phyloP scores from a whole-genome alignment of 2,329 filamentous ascomycete species.

The Trichoderma sp. region DNA sequence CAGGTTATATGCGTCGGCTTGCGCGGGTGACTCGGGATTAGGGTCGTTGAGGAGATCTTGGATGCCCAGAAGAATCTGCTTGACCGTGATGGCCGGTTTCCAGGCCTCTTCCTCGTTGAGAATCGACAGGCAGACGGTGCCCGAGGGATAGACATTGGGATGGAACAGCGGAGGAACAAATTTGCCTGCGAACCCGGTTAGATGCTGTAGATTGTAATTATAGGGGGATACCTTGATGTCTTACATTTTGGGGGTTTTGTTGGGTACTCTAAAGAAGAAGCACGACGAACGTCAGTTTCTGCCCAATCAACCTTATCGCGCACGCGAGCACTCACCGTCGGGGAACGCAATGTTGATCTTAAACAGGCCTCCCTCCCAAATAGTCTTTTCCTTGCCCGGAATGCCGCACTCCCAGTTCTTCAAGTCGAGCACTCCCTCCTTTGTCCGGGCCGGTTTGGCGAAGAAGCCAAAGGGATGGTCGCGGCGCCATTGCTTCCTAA shows the following conservation, averaged over 20 bases:
- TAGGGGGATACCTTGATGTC: conserved; percentile 35
- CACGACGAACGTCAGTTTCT: conserved; percentile 22
- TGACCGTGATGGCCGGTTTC: conserved; percentile 98
- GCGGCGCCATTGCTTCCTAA: conserved; percentile 91
- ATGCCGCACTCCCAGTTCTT: conserved; percentile 97
- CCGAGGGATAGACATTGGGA: conserved; percentile 97
- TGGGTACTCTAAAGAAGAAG: conserved; percentile 72
- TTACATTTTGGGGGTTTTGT: conserved; percentile 98
- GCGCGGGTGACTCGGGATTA: conserved; percentile 94
- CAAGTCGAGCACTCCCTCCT: conserved; percentile 81
- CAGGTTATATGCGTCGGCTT: conserved; percentile 95
- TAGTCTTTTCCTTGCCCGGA: conserved; percentile 92
- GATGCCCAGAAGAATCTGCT: conserved; percentile 94
- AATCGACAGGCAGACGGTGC: conserved; percentile 95
- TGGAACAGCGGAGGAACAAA: conserved; percentile 96
- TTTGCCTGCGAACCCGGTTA: conserved; percentile 65
- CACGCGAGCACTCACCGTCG: conserved; percentile 65
- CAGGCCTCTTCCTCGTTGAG: conserved; percentile 98
- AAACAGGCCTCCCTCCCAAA: conserved; percentile 97
- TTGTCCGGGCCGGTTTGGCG: conserved; percentile 79
- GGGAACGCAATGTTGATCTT: conserved; percentile 93
- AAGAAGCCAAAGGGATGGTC: conserved; percentile 99
- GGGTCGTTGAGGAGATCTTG: conserved; percentile 95
- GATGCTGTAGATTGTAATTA: not conserved
- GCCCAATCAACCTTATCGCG: not conserved